These are phyloP conservation scores for Penicillium sp. DNA, from an alignment of 2,329 filamentous ascomycete genomes.

Conservation along the genomic window DNA sequence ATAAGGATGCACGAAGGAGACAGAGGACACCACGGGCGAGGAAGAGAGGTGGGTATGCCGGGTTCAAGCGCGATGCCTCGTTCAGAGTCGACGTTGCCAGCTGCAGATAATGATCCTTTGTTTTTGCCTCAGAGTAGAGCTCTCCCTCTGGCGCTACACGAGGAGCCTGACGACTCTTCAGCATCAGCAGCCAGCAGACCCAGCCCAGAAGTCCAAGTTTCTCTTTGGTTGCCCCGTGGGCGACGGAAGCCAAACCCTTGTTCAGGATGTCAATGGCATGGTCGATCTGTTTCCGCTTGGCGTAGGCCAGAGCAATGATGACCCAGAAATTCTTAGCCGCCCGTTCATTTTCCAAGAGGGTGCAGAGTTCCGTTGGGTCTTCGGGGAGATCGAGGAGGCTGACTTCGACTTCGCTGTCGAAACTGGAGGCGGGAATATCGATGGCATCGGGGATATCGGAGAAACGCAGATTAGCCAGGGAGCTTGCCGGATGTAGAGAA, in stretches of 20 bases:
- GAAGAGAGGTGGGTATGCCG: constrained; percentile 87
- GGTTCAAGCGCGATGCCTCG: constrained; percentile 92
- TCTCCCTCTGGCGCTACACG: constrained; percentile 68
- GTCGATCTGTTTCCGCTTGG: constrained; percentile 92
- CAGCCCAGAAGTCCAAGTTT: constrained; percentile 82
- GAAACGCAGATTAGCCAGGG: constrained; percentile 54
- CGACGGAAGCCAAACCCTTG: constrained; percentile 74
- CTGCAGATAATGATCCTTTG: constrained; percentile 91
- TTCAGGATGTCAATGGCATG: constrained; percentile 74
- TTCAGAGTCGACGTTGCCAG: constrained; percentile 90
- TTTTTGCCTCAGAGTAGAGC: constrained; percentile 73
- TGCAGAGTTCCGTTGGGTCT: constrained; percentile 93
- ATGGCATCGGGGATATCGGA: constrained; percentile 66
- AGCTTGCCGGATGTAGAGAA: constrained; percentile 32
- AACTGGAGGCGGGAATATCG: constrained; percentile 66
- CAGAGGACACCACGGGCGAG: constrained; percentile 88
- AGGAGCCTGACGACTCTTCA: constrained; percentile 83
- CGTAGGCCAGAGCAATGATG: constrained; percentile 94
- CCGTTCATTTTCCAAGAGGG: constrained; percentile 90
- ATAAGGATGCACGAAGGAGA: constrained; percentile 83
- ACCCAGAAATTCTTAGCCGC: constrained; percentile 95
- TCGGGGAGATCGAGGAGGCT: constrained; percentile 89
- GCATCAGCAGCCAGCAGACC: constrained; percentile 87
- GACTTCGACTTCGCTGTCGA: constrained; percentile 79
- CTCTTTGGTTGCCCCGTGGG: constrained; percentile 73